These are phyloP conservation scores for Camelina laxa DNA, from an alignment of 345 rosid genomes.

Conservation along the genomic window DNA sequence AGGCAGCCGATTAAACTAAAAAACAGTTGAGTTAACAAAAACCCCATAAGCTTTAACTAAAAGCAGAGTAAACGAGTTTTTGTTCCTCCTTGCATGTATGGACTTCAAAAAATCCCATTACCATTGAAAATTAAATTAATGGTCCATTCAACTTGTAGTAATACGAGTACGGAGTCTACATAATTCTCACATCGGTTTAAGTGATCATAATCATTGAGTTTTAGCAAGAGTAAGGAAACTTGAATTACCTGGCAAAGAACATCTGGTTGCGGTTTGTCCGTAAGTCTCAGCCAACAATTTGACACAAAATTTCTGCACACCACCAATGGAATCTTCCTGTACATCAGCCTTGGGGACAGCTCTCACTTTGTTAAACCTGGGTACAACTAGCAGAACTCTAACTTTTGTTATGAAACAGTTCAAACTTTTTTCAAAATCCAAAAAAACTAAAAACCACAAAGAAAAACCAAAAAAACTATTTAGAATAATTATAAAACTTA, in stretches of 20 bases:
- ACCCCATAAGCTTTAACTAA: not conserved
- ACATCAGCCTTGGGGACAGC: slow-evolving; percentile 91
- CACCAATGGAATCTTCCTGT: slow-evolving; percentile 77
- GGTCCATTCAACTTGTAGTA: too few species aligned
- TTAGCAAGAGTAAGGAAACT: not conserved
- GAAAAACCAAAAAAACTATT: too few species aligned
- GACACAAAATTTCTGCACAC: slow-evolving; percentile 96
- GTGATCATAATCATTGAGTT: not conserved
- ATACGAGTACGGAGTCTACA: not conserved
- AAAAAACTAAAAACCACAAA: too few species aligned
- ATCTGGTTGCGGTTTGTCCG: slow-evolving; percentile 84
- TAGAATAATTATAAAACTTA: too few species aligned
- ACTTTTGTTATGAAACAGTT: too few species aligned
- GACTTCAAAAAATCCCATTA: too few species aligned
- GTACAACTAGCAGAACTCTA: too few species aligned
- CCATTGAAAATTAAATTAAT: too few species aligned
- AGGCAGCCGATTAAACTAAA: not conserved
- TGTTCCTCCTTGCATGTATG: not conserved
- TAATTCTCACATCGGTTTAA: not conserved
- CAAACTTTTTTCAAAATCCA: too few species aligned
- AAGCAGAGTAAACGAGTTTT: too few species aligned
- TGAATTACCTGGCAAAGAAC: slow-evolving; percentile 86
- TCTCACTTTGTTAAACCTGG: too few species aligned
- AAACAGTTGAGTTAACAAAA: not conserved
- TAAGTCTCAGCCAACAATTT: slow-evolving; percentile 84